Evolutionary conservation across 2,329 filamentous ascomycete genomes (phyloP), one percentile per base, ranked within the genome.

Genomic region (Diaporthe sp.): DNA sequence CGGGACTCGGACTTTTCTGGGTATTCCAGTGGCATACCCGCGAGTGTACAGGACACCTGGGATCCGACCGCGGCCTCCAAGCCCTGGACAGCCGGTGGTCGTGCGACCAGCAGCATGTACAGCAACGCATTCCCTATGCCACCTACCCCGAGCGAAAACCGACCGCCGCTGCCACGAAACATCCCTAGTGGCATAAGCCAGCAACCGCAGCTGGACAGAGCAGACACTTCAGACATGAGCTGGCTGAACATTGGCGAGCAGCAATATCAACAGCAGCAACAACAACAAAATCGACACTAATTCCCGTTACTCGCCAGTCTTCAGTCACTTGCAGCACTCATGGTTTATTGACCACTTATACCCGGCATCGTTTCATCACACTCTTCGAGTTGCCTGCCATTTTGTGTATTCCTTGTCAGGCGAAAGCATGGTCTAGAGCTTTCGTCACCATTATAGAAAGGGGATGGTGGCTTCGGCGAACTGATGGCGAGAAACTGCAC

Each of bases 231-330:
- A 70, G 94, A 95, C 82, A 94, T 95, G 92, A 94, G 93, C 84
- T 96, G 94, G 94, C 85, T 96, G 78, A 95, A 95, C 81, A 87
- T 95, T 25, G 92, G 91, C 63, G 89, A 89, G 51, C 80, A 81
- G 53, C 78, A 81, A 34, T 76, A 42, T 22, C 67, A 57, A 34
- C 67, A 55, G 55, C 61, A 65, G 20, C 63, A 68, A 44, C 71
- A 61, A 17, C 58, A 61, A 49, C 71, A 61, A 22, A 28, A 76
- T 20, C 76, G 63, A 73, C 53, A 63, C 22, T 77, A 67, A 77
- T 75, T 28, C 13, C 61, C 37, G 28, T 71, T 57, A 39, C 39
- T 49, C 47, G 57, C 60, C 22, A n/a, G 51, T 8, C 63, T 73
- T 25, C 42, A 44, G 25, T n/a, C 47, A 63, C 28, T 67, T 67